A percentile compares a stretch with the other conserved stretches of the same genome.
These are phyloP conservation scores for Solanum acaule DNA, from an alignment of 257 asterid genomes.

Conservation along the genomic window DNA sequence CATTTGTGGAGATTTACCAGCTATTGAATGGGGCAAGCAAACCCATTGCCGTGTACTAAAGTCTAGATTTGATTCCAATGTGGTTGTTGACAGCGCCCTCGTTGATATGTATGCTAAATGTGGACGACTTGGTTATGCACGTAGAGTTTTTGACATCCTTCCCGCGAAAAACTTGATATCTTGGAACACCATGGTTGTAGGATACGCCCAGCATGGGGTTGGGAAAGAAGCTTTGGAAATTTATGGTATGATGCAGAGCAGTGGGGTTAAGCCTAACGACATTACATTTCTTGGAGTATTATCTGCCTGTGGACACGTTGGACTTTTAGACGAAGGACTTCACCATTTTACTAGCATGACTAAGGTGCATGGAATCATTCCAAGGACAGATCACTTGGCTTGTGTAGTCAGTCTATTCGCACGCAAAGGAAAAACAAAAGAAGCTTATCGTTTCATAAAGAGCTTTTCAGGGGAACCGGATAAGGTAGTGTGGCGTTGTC, in stretches of 20 bases:
- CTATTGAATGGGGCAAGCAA: constrained; percentile 74
- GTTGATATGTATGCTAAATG: constrained; percentile 79
- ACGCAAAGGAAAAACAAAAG: constrained; percentile 46
- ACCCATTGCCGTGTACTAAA: constrained; percentile 50
- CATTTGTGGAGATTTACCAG: constrained; percentile 69
- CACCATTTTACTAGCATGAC: constrained; percentile 48
- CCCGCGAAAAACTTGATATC: constrained; percentile 47
- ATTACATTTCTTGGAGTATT: constrained; percentile 59
- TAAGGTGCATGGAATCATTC: constrained; percentile 31
- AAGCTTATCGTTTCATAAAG: constrained; percentile 42
- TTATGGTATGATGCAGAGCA: constrained; percentile 36
- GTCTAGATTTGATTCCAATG: constrained; percentile 47
- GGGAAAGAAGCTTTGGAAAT: constrained; percentile 59
- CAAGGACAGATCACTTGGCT: constrained; percentile 61
- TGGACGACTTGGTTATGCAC: constrained; percentile 46
- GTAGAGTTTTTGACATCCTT: constrained; percentile 46
- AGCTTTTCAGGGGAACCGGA: constrained; percentile 27
- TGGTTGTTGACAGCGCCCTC: constrained; percentile 67
- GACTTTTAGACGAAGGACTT: constrained; percentile 54
- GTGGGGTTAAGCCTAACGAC: constrained; percentile 40
- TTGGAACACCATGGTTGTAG: constrained; percentile 74
- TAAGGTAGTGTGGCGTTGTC: constrained; percentile 75
- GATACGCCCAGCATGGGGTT: constrained; percentile 72
- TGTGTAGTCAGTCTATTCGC: constrained; percentile 61
- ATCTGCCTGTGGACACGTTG: constrained; percentile 66